phyloP scores from a whole-genome alignment of 129 eudicot genomes.

The Saposhnikovia divaricata region DNA sequence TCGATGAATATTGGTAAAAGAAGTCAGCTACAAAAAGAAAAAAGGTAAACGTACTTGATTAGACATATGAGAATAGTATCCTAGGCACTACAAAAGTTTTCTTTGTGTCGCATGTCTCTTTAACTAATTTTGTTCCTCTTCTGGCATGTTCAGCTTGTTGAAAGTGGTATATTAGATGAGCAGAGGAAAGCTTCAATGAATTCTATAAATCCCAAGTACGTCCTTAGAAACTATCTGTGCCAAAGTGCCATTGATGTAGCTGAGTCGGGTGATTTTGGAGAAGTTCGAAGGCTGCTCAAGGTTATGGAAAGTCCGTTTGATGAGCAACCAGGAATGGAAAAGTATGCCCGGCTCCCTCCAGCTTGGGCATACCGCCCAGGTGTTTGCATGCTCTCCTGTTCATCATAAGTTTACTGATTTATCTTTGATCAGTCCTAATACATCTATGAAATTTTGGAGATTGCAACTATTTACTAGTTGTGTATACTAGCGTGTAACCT shows the following conservation, averaged over 20 bases:
- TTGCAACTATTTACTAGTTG: not conserved
- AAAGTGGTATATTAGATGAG: conserved; percentile 55
- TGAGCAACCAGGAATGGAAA: conserved; percentile 98
- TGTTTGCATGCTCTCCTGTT: conserved; percentile 96
- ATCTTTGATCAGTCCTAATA: not conserved
- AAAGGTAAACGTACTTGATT: no score
- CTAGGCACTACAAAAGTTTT: not conserved
- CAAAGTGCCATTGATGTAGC: conserved; percentile 94
- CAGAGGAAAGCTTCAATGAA: conserved; percentile 75
- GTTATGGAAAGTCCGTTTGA: conserved; percentile 83
- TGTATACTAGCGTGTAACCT: not conserved
- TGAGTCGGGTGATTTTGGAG: conserved; percentile 82
- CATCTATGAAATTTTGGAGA: not conserved
- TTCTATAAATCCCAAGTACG: conserved; percentile 80
- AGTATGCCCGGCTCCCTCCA: conserved; percentile 89
- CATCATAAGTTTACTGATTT: conserved; percentile 42
- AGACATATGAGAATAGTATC: not conserved
- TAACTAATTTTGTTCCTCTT: not conserved
- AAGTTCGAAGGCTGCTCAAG: conserved; percentile 66
- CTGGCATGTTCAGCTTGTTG: conserved; percentile 41
- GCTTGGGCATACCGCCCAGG: conserved; percentile 99
- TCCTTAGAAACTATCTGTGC: conserved; percentile 86
- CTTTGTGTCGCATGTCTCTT: not conserved
- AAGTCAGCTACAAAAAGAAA: no score
- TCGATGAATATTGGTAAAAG: no score